Percentiles rank a stretch among this genome's conserved stretches.
Evolutionary conservation across 306 rosid species (phyloP).

Genomic region (Acmispon strigosus): DNA sequence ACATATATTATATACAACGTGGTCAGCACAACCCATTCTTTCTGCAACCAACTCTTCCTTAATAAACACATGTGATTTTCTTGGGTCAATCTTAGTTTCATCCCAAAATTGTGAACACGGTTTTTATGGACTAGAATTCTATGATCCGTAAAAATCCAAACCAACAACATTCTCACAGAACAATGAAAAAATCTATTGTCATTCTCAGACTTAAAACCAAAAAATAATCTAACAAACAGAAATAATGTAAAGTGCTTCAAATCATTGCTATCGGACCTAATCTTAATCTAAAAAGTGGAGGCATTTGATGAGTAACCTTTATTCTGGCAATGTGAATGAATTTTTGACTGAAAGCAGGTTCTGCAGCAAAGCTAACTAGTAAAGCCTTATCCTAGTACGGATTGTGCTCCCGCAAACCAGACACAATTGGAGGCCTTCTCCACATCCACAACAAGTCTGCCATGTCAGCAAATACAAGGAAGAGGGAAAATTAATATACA

Average conservation of each 20-base stretch:
- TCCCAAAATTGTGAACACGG: not conserved
- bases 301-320: conserved; percentile 4
- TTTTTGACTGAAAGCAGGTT: conserved; percentile 8
- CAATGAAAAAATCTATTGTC: not conserved
- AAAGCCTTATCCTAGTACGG: conserved; percentile 62
- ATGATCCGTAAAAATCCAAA: not conserved
- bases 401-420: conserved; percentile 75
- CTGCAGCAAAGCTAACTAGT: conserved; percentile 24
- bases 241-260: too few relatives aligned
- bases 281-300: too few relatives aligned
- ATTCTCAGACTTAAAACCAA: too few relatives aligned
- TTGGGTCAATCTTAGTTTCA: not conserved
- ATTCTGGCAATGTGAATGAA: not conserved
- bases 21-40: not conserved
- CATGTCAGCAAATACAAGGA: conserved; percentile 1
- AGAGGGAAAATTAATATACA: not conserved
- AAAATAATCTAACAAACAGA: not conserved
- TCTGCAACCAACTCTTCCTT: not conserved
- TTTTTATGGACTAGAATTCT: not conserved
- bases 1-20: conserved; percentile 9
- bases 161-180: not conserved
- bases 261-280: too few relatives aligned
- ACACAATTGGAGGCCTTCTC: conserved; percentile 58
- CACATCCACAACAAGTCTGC: conserved; percentile 85
- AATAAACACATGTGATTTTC: not conserved